Conservation (phyloP, 257 asterid genomes). For the Salvia hispanica region DNA sequence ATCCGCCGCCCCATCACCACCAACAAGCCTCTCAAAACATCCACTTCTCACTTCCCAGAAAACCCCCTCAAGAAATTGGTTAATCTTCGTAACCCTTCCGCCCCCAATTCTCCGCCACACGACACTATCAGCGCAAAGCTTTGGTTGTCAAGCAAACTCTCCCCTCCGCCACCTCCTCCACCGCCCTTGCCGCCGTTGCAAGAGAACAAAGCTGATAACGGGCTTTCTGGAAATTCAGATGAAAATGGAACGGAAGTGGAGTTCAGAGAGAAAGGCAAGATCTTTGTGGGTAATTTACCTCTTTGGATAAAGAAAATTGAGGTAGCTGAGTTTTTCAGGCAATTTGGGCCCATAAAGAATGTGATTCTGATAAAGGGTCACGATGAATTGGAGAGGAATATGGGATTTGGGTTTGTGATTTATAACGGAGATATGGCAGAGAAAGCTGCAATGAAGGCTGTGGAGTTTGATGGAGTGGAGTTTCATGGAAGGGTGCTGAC, state of each 20-base stretch:
- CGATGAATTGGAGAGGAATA: slow-evolving; percentile 75
- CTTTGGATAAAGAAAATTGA: slow-evolving; percentile 82
- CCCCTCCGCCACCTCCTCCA: slow-evolving; percentile 59
- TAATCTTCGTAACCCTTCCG: slow-evolving; percentile 31
- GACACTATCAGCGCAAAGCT: slow-evolving; percentile 65
- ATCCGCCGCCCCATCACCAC: slow-evolving; percentile 75
- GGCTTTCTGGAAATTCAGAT: slow-evolving; percentile 34
- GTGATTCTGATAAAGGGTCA: slow-evolving; percentile 84
- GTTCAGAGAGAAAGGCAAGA: slow-evolving; percentile 78
- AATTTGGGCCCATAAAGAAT: slow-evolving; percentile 83
- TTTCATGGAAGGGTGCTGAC: slow-evolving; percentile 90
- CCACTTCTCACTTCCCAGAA: slow-evolving; percentile 42
- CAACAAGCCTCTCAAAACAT: slow-evolving; percentile 44
- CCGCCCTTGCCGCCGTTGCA: slow-evolving; percentile 31
- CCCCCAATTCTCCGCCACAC: slow-evolving; percentile 34
- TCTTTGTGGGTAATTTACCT: slow-evolving; percentile 92
- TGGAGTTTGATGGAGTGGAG: slow-evolving; percentile 95
- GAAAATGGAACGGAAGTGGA: slow-evolving; percentile 44
- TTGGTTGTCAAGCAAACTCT: slow-evolving; percentile 78
- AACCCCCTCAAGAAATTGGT: slow-evolving; percentile 66
- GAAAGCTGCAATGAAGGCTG: slow-evolving; percentile 90
- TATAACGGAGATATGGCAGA: slow-evolving; percentile 72
- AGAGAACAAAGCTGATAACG: slow-evolving; percentile 36
- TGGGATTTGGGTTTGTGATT: slow-evolving; percentile 94
- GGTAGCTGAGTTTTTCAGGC: slow-evolving; percentile 84